Evolutionary conservation across 1,284 basidiomycete species (phyloP).

Genomic region (Malassezia sympodialis): DNA sequence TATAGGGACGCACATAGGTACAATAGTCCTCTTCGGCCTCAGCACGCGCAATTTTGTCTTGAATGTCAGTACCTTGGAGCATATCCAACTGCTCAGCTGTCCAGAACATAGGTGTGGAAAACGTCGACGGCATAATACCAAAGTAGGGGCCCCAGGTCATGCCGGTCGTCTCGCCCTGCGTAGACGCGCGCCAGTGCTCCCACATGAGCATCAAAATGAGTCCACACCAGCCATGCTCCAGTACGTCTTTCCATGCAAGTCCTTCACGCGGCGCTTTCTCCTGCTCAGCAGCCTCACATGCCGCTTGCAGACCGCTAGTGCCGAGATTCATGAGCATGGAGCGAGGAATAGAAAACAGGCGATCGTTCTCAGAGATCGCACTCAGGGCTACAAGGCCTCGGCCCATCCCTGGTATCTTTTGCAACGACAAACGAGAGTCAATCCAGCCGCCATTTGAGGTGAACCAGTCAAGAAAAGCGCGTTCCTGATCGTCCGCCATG

Average conservation of each 20-base stretch:
- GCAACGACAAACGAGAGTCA: constrained; percentile 51
- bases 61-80: constrained; percentile 69
- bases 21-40: constrained; percentile 70
- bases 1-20: constrained; percentile 45
- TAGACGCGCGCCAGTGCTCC: constrained; percentile 55
- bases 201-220: constrained; percentile 92
- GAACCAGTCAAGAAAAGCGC: constrained; percentile 49
- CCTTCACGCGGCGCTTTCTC: background rate
- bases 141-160: constrained; percentile 33
- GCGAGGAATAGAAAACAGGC: constrained; percentile 74
- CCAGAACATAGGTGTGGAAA: constrained; percentile 94
- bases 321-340: constrained; percentile 65
- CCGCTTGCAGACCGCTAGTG: constrained; percentile 57
- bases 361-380: constrained; percentile 63
- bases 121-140: constrained; percentile 57
- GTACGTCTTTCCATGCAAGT: constrained; percentile 21
- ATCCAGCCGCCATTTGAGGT: constrained; percentile 44
- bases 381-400: constrained; percentile 62
- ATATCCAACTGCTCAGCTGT: constrained; percentile 61
- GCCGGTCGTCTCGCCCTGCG: background rate
- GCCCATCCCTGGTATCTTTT: constrained; percentile 56
- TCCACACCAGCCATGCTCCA: constrained; percentile 63
- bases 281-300: constrained; percentile 20
- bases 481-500: constrained; percentile 17
- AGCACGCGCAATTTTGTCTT: constrained; percentile 74